Conservation (phyloP, 1,284 basidiomycete genomes). For the Schizopora paradoxa region DNA sequence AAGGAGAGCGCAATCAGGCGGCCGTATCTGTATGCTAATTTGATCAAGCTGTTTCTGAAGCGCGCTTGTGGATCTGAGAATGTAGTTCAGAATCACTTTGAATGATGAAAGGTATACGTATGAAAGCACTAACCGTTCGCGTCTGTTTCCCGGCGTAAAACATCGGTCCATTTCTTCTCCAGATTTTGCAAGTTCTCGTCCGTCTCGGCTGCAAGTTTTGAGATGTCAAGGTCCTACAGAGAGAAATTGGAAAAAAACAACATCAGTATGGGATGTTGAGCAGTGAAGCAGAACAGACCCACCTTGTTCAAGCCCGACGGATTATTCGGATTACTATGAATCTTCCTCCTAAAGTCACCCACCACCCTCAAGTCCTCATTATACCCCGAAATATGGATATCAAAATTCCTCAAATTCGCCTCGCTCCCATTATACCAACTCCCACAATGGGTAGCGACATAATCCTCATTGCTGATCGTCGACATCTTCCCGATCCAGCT, state of each 20-base stretch:
- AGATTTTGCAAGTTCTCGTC: conserved; percentile 58
- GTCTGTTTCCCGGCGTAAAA: conserved; percentile 43
- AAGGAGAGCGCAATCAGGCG: conserved; percentile 66
- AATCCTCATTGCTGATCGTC: conserved; percentile 70
- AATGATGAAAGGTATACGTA: neutral
- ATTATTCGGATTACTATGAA: conserved; percentile 69
- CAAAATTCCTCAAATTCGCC: conserved; percentile 65
- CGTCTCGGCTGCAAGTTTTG: conserved; percentile 54
- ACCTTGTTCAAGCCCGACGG: conserved; percentile 72
- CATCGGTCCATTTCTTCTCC: conserved; percentile 48
- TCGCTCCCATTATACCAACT: conserved; percentile 69
- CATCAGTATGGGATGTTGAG: neutral
- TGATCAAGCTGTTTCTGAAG: conserved; percentile 61
- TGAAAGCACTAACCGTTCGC: conserved; percentile 24
- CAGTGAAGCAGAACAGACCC: conserved; percentile 14
- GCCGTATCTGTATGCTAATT: conserved; percentile 62
- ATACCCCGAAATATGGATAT: conserved; percentile 72
- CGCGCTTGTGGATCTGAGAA: conserved; percentile 39
- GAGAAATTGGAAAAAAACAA: neutral
- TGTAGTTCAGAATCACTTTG: neutral
- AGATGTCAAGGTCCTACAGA: conserved; percentile 54
- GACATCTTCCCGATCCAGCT: conserved; percentile 81
- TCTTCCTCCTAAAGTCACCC: conserved; percentile 51
- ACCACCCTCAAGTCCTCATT: conserved; percentile 65
- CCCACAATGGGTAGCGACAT: conserved; percentile 66